Percentiles rank a stretch among this genome's conserved stretches.
Evolutionary conservation across 2,329 filamentous ascomycete genomes (phyloP).

Genomic region (Pleurostoma richardsiae): DNA sequence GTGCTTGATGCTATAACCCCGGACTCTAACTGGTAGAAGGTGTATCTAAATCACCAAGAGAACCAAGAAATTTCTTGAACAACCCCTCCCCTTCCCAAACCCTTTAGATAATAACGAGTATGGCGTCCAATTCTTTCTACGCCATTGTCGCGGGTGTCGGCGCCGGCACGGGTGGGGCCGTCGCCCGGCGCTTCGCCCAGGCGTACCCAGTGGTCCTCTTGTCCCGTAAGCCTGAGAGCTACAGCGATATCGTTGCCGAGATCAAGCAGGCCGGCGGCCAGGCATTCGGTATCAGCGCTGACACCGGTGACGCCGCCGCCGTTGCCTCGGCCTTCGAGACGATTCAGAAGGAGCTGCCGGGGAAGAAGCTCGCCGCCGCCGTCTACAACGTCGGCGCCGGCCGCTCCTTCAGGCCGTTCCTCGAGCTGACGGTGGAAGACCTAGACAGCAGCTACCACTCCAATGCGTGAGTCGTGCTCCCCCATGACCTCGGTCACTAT

Average conservation of each 20-base stretch:
- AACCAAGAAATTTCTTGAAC: too few relatives aligned
- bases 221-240: constrained; percentile 63
- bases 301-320: constrained; percentile 48
- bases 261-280: constrained; percentile 64
- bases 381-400: constrained; percentile 63
- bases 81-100: too few relatives aligned
- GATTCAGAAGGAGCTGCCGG: constrained; percentile 54
- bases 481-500: not conserved
- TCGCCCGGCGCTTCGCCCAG: constrained; percentile 54
- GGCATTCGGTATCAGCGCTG: constrained; percentile 66
- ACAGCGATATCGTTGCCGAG: constrained; percentile 60
- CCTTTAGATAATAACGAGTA: not conserved
- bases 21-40: too few relatives aligned
- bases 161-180: constrained; percentile 49
- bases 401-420: constrained; percentile 49
- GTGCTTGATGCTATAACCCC: too few relatives aligned
- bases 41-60: too few relatives aligned
- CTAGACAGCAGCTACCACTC: constrained; percentile 38
- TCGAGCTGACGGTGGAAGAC: constrained; percentile 48
- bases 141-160: constrained; percentile 69
- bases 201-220: constrained; percentile 70
- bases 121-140: constrained; percentile 40
- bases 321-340: constrained; percentile 56
- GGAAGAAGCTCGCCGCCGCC: constrained; percentile 54
- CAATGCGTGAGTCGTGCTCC: constrained; percentile 37